Base-by-base conservation (phyloP, 2,329 filamentous ascomycete species). In the Penicillium rolfsii region DNA sequence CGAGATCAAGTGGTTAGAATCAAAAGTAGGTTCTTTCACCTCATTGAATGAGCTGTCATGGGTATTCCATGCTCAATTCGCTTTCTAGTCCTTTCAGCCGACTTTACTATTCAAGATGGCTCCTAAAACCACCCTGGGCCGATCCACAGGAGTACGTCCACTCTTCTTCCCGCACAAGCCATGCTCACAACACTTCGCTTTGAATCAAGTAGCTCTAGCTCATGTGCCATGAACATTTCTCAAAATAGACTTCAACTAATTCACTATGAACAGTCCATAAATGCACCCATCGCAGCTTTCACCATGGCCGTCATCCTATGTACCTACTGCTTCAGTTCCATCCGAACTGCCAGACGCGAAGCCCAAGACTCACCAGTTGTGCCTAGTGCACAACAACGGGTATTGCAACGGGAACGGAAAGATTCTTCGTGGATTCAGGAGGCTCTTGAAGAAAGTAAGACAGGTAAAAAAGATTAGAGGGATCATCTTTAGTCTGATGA, bases 321-420 rank as follows among this genome's bases (percentile, higher is more conserved):
- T 73, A 75, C 77, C 43, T 91, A 91, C 75, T 81, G 87, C 30
- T 79, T 88, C 54, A 88, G 84, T 8, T 87, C 85, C 26, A 90
- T 91, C 63, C 81, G 83, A 62, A 84, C 87, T 26, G 89, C 89
- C 2, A 89, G 89, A 67, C 80, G 84, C 50, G 89, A 90, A 64
- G 87, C 87, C 0, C 82, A 86, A 63, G 83, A 86, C 56, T 78
- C 86, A 38, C 16, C 57, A n/a, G 46, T 46, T 33, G 28, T 49
- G 8, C 52, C 82, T n/a, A 55, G 43, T 19, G 60, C 62, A 50
- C 60, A 61, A 30, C 85, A 83, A 79, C 76, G 84, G 80, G 64
- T 81, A 19, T 43, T 61, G 43, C 71, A 70, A 85, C 80, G 81
- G 73, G 63, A 65, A 24, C 55, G 52, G 28, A 70, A 65, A 26